Base-by-base conservation (phyloP, 176 grass and related monocot genomes). In the Avena eriantha region DNA sequence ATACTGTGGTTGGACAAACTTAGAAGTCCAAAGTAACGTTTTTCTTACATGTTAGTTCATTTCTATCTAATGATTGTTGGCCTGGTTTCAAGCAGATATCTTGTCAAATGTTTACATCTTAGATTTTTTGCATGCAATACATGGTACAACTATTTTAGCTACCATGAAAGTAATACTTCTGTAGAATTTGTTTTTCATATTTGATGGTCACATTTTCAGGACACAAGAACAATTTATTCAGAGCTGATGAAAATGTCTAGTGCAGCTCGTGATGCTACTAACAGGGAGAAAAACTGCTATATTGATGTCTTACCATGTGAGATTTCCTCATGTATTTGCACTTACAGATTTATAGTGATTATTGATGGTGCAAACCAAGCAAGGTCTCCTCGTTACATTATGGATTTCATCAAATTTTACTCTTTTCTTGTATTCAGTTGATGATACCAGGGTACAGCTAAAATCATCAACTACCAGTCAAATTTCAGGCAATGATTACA, bases 261-360 rank as follows among this genome's bases (percentile, higher is more conserved):
- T 60, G 90, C 83, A 46, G 94, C 97, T 87, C 85, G 82, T 58
- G 69, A 86, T 57, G 58, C 86, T 88, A 77, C 53, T 57, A 98
- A 98, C 78, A 86, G 91, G 80, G 64, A 7, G 14, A 96, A 94
- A 80, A 98, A 98, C 72, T 88, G 97, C 56, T 98, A 98, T 83
- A 78, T 92, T 47, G 89, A 96, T 88, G 72, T 98, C 54, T 86
- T 96, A 72, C 97, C 97, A 87, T 96, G 94, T 98, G 92, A 89
- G 91, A 41, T 46, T 41, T 75, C 60, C 55, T 35, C 50, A 49
- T 86, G 13, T 48, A 58, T 83, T 75, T 85, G 19, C 72, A 12
- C 6, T 67, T 67, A 53, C 4, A 24, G 23, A 76, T 76, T 74
- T 87, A 39, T 54, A 18, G 23, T 80, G 61, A 78, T 63, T 78